phyloP scores from a whole-genome alignment of 176 grass and related monocot genomes.

The Chloris gayana region DNA sequence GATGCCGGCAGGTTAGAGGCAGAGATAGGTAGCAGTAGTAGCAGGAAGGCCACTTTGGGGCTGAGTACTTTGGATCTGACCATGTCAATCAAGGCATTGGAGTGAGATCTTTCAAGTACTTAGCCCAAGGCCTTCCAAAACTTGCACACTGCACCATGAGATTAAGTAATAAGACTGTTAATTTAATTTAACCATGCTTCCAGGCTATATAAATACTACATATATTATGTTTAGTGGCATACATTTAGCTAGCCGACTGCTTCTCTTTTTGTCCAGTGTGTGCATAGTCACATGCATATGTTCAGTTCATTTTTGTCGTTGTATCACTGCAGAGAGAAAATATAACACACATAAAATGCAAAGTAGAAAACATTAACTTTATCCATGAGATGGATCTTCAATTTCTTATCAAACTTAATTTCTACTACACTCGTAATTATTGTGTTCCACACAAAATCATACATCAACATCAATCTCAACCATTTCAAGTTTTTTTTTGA shows the following conservation, averaged over 20 bases:
- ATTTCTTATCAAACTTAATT: background rate
- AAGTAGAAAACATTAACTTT: background rate
- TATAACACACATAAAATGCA: background rate
- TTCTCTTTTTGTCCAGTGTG: background rate
- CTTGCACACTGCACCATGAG: conserved; percentile 54
- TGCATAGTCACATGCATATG: conserved; percentile 36
- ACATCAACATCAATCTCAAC: background rate
- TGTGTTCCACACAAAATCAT: background rate
- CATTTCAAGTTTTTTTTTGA: background rate
- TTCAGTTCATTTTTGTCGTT: background rate
- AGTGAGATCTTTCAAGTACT: conserved; percentile 99
- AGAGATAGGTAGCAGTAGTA: conserved; percentile 57
- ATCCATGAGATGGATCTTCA: background rate
- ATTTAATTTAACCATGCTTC: conserved; percentile 53
- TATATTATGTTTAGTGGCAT: conserved; percentile 31
- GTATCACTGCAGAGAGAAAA: background rate
- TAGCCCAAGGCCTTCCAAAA: conserved; percentile 79
- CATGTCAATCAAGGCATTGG: conserved; percentile 99
- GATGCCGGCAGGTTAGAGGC: conserved; percentile 43
- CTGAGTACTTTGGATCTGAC: conserved; percentile 99
- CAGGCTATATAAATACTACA: conserved; percentile 40
- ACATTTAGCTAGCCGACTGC: conserved; percentile 18
- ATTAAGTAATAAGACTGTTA: conserved; percentile 64
- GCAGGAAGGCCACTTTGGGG: conserved; percentile 79
- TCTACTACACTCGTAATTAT: background rate